These are phyloP conservation scores for Bjerkandera adusta DNA, from an alignment of 1,284 basidiomycete species.

Conservation along the genomic window DNA sequence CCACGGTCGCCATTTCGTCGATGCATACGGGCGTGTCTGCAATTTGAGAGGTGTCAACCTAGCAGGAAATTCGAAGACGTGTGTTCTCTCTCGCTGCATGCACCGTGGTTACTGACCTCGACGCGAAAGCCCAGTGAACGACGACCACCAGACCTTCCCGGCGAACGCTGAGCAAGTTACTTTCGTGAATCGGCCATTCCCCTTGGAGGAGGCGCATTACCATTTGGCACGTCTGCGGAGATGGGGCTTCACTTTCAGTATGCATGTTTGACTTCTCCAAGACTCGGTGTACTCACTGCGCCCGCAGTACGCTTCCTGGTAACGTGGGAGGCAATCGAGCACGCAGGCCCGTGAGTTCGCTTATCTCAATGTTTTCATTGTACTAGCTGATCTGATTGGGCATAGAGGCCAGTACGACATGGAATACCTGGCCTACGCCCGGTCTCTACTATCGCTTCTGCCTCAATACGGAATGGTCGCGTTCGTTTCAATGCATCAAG, in stretches of 20 bases:
- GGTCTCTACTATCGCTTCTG: slow-evolving; percentile 70
- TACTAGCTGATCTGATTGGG: background rate
- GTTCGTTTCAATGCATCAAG: slow-evolving; percentile 85
- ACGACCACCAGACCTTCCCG: slow-evolving; percentile 63
- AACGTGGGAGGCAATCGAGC: slow-evolving; percentile 97
- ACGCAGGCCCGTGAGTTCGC: slow-evolving; percentile 76
- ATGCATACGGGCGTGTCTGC: slow-evolving; percentile 75
- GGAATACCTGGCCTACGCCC: slow-evolving; percentile 84
- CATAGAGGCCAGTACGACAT: slow-evolving; percentile 77
- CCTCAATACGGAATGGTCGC: slow-evolving; percentile 79
- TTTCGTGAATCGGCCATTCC: slow-evolving; percentile 84
- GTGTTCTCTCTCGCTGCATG: slow-evolving; percentile 29
- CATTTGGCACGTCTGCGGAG: slow-evolving; percentile 77
- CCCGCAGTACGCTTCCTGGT: slow-evolving; percentile 78
- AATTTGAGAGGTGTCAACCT: slow-evolving; percentile 80
- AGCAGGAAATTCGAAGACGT: slow-evolving; percentile 83
- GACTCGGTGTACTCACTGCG: too few species aligned
- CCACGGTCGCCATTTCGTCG: slow-evolving; percentile 76
- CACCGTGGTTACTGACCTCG: slow-evolving; percentile 6
- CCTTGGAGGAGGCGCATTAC: slow-evolving; percentile 78
- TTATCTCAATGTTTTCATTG: background rate
- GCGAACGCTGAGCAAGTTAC: slow-evolving; percentile 60
- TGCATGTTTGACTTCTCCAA: slow-evolving; percentile 30
- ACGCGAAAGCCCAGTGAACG: slow-evolving; percentile 56
- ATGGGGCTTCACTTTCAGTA: slow-evolving; percentile 88